Base-by-base conservation (phyloP, 176 grass and related monocot species). In the Eragrostis nindensis region DNA sequence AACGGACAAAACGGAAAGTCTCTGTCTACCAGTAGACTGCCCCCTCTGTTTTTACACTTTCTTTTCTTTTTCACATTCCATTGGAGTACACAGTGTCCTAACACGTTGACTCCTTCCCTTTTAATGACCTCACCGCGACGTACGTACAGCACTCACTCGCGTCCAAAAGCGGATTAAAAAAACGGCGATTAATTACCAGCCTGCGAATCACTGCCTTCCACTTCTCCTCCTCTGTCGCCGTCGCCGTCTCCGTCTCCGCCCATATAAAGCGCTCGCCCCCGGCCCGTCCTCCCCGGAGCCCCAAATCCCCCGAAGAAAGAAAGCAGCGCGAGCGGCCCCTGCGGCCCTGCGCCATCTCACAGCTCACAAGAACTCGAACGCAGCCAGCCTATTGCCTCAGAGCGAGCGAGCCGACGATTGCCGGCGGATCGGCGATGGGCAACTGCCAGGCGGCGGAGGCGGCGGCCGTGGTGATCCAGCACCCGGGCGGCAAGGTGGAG, bases 391-490 rank as follows among this genome's bases (percentile, higher is more conserved):
- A 36, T 36, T 36, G 32, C 32, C 4, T 36, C 32, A 36, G 1
- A 36, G 32, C 32, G 32, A 36, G n/a, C n/a, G n/a, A n/a, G n/a
- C n/a, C n/a, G n/a, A n/a, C n/a, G n/a, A n/a, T n/a, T n/a, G n/a
- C n/a, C n/a, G n/a, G n/a, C n/a, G n/a, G n/a, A 19, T 36, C 13
- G 32, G 68, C 16, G 73, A 94, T 95, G 93, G 93, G 93, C 6
- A 95, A 95, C 68, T 95, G 93, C 69, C 93, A 95, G 77, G 93
- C 90, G 78, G 93, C 90, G n/a, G 87, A 92, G 40, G 85, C 64
- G 69, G 84, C 79, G 70, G 78, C 87, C 16, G 93, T 80, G 87
- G 81, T 95, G 87, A 86, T 95, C 78, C 85, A 95, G 69, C 93
- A 90, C 75, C 87, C 93, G 0, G 87, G 85, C 46, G 93, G 93